Evolutionary conservation across 371 early-diverging fungal genomes (phyloP).

Genomic region (Actinomortierella wolfii): DNA sequence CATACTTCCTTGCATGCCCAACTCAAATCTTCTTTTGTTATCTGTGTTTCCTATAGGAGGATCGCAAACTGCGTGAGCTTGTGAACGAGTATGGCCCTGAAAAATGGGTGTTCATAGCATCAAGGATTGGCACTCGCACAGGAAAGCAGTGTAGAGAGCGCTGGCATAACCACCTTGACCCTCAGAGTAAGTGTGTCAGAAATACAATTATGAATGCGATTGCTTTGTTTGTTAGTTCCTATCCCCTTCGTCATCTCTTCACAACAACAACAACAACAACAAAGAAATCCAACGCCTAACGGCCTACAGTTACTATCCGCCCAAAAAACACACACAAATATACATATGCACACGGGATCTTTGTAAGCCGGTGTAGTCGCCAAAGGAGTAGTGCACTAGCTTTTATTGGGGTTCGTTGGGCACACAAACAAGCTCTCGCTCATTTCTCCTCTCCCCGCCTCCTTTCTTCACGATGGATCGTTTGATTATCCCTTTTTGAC

Average conservation of each 20-base stretch:
- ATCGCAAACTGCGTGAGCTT: slow-evolving; percentile 26
- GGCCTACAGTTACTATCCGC: no score
- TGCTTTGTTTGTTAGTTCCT: no score
- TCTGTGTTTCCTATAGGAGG: slow-evolving; percentile 19
- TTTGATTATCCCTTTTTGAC: background rate
- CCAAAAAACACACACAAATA: no score
- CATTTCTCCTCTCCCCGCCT: background rate
- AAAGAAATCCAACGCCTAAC: no score
- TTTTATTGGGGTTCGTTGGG: no score
- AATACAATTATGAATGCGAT: no score
- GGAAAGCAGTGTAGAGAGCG: slow-evolving; percentile 45
- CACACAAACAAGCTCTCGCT: background rate
- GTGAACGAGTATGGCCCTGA: slow-evolving; percentile 39
- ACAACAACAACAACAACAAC: no score
- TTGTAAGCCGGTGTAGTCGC: no score
- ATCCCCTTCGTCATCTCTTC: no score
- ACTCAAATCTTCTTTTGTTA: background rate
- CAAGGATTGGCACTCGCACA: slow-evolving; percentile 35
- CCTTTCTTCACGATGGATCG: no score
- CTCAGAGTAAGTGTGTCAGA: slow-evolving; percentile 20
- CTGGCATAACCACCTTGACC: slow-evolving; percentile 46
- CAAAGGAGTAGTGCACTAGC: no score
- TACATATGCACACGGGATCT: no score
- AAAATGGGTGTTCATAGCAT: slow-evolving; percentile 46
- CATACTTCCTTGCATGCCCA: background rate